These are phyloP conservation scores for Daldinia loculata DNA, from an alignment of 495 filamentous ascomycete genomes.

Conservation along the genomic window DNA sequence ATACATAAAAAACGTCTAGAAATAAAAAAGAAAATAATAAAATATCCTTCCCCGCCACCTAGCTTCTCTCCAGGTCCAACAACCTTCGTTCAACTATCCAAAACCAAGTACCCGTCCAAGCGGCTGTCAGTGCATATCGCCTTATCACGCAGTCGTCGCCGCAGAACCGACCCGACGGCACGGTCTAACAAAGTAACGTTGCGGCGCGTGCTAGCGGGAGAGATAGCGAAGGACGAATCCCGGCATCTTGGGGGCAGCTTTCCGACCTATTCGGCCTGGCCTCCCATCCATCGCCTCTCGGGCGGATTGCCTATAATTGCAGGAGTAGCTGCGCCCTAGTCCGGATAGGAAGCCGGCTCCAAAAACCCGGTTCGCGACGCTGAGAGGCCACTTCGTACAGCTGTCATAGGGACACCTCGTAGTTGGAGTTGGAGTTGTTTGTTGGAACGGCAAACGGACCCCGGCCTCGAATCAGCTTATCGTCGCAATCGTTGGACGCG, in stretches of 20 bases:
- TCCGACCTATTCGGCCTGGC: background rate
- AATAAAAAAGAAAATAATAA: constrained; percentile 25
- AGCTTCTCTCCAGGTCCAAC: background rate
- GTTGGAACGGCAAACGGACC: constrained; percentile 24
- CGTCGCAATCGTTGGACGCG: constrained; percentile 22
- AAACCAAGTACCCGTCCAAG: constrained; percentile 19
- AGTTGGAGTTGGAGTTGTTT: constrained; percentile 22
- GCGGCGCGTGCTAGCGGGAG: constrained; percentile 30
- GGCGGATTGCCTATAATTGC: constrained; percentile 12
- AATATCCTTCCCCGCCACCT: constrained; percentile 7
- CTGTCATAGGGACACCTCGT: background rate
- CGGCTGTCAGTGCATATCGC: constrained; percentile 35
- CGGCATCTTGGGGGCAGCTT: constrained; percentile 6
- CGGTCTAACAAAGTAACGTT: constrained; percentile 40
- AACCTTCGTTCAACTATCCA: background rate
- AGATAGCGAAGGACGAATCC: constrained; percentile 27
- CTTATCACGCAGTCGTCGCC: constrained; percentile 22
- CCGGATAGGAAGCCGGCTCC: constrained; percentile 23
- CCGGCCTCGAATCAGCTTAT: constrained; percentile 31
- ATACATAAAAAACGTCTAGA: background rate
- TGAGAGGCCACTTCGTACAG: constrained; percentile 10
- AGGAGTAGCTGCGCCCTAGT: constrained; percentile 29
- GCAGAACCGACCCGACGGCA: constrained; percentile 19
- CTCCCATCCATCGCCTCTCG: background rate
- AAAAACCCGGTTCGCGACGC: constrained; percentile 12